Base-by-base conservation (phyloP, 2,329 filamentous ascomycete genomes). In the Curvularia sp. region DNA sequence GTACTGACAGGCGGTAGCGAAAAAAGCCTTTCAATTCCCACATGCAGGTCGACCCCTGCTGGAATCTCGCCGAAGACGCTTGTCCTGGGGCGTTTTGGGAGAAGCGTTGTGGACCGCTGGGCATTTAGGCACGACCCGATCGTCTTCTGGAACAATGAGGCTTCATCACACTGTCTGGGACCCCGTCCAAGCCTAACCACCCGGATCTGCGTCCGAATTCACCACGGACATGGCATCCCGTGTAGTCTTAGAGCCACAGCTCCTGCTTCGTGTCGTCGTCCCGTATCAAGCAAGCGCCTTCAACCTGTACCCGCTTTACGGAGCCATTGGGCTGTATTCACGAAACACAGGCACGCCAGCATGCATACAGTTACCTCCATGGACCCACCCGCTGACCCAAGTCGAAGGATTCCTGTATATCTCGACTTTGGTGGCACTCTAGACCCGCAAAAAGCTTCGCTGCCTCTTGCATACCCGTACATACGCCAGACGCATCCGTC, bases 181-280 rank as follows among this genome's bases (percentile, higher is more conserved):
- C 27, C 15, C 53, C 51, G 19, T 55, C 36, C 49, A 56, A 48
- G 49, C 58, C 66, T 67, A 62, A 51, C 49, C 64, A 50, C 57
- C 64, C 66, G 72, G 72, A 74, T 73, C 66, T 68, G 57, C 65
- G 66, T 67, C 69, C 70, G 70, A 70, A 49, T 50, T 49, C 38
- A 60, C 59, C 66, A 64, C 63, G 62, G 65, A 64, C 55, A 55
- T 57, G 58, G 63, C 51, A 55, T 57, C 63, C 61, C 64, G 57
- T 55, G 59, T 63, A 39, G 46, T 59, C 60, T 62, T 59, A 51
- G 55, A 63, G 48, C 55, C 63, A 55, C n/a, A 57, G 60, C 52
- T 58, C 49, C 57, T 64, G 63, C 64, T 55, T 65, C 66, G 62
- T 56, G 55, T 60, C 52, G 55, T 60, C 52, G 48, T 65, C 54